phyloP scores from a whole-genome alignment of 805 yeast species.

The Ogataea ganodermae region DNA sequence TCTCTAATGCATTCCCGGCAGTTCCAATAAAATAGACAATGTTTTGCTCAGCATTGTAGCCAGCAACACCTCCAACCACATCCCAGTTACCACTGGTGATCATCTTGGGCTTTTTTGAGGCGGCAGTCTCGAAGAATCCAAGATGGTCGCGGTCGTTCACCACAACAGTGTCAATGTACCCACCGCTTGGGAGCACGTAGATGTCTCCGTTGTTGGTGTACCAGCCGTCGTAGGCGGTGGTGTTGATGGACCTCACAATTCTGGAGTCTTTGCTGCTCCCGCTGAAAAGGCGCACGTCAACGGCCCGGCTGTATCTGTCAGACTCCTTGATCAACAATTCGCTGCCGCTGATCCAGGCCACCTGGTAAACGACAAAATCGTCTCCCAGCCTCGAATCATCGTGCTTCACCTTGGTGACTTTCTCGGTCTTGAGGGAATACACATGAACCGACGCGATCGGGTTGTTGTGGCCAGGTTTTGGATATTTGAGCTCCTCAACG shows the following conservation, averaged over 20 bases:
- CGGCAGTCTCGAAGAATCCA: slow-evolving; percentile 55
- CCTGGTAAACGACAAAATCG: slow-evolving; percentile 61
- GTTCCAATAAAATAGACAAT: slow-evolving; percentile 60
- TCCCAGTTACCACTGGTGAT: slow-evolving; percentile 54
- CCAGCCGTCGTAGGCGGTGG: slow-evolving; percentile 55
- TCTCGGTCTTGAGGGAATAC: slow-evolving; percentile 38
- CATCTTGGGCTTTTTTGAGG: slow-evolving; percentile 41
- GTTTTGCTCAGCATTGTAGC: slow-evolving; percentile 48
- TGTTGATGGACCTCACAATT: slow-evolving; percentile 45
- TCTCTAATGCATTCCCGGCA: slow-evolving; percentile 52
- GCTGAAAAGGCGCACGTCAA: slow-evolving; percentile 52
- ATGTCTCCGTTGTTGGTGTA: slow-evolving; percentile 44
- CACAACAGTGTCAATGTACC: slow-evolving; percentile 65
- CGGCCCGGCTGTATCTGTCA: slow-evolving; percentile 59
- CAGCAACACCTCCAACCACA: slow-evolving; percentile 49
- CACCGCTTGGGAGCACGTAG: slow-evolving; percentile 44
- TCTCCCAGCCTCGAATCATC: slow-evolving; percentile 38
- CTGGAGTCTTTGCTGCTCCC: slow-evolving; percentile 32
- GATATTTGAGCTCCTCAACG: slow-evolving; percentile 54
- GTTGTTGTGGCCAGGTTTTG: slow-evolving; percentile 69
- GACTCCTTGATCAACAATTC: slow-evolving; percentile 58
- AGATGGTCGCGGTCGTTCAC: slow-evolving; percentile 61
- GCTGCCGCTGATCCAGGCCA: slow-evolving; percentile 55
- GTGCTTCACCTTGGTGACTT: slow-evolving; percentile 27
- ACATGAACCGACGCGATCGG: slow-evolving; percentile 54